Conservation (phyloP, 2,329 filamentous ascomycete species). For the Aschersonia sp. region DNA sequence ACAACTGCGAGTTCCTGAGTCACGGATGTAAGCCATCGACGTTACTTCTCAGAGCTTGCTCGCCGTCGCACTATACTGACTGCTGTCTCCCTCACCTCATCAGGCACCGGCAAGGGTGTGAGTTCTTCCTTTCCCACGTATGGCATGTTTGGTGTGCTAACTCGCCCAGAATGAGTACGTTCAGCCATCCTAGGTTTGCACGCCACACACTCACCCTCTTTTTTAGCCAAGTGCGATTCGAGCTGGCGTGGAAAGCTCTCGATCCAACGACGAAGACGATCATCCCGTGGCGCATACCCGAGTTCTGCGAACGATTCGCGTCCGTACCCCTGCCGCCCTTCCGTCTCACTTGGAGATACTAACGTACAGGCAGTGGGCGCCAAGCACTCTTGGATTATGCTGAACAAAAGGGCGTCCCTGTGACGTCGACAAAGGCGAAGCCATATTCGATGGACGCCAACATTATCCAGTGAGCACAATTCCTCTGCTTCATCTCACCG, state of each 20-base stretch:
- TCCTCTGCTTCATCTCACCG: slow-evolving; percentile 4
- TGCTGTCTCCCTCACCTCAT: too few relatives aligned
- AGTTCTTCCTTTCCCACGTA: background rate
- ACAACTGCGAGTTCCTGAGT: slow-evolving; percentile 22
- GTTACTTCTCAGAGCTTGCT: too few relatives aligned
- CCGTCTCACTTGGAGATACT: slow-evolving; percentile 33
- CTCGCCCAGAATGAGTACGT: too few relatives aligned
- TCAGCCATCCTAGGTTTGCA: background rate
- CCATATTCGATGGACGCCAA: slow-evolving; percentile 43
- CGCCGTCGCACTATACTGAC: too few relatives aligned
- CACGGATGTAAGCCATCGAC: slow-evolving; percentile 16
- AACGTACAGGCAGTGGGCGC: slow-evolving; percentile 31
- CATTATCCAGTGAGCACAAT: slow-evolving; percentile 4
- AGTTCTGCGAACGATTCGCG: slow-evolving; percentile 25
- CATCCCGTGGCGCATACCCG: slow-evolving; percentile 56
- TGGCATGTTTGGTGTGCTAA: too few relatives aligned
- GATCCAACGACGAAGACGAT: slow-evolving; percentile 54
- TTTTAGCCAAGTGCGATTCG: slow-evolving; percentile 7
- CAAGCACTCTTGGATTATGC: slow-evolving; percentile 62
- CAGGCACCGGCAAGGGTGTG: slow-evolving; percentile 4
- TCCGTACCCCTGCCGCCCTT: slow-evolving; percentile 27
- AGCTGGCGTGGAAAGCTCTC: slow-evolving; percentile 19
- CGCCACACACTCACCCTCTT: background rate
- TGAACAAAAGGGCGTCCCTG: slow-evolving; percentile 49
- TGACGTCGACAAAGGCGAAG: slow-evolving; percentile 58